These are phyloP conservation scores for Halophytophthora batemanensis DNA, from an alignment of 352 stramenopile species.

Conservation along the genomic window DNA sequence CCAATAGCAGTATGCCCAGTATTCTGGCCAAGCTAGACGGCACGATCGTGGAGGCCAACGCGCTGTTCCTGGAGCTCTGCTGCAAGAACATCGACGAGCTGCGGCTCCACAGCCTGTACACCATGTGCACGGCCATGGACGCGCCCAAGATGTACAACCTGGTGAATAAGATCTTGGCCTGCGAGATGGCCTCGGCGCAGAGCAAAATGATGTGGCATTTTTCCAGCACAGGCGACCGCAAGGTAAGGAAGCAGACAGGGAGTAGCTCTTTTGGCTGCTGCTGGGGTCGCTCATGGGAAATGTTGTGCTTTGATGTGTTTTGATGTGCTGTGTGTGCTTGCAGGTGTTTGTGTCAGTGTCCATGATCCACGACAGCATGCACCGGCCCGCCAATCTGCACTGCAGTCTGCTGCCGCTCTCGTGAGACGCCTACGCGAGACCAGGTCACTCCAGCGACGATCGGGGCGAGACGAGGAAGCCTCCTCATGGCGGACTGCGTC, in stretches of 20 bases:
- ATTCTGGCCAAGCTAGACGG: constrained; percentile 73
- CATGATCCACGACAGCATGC: constrained; percentile 78
- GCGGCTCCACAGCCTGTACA: constrained; percentile 74
- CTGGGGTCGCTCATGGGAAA: no score
- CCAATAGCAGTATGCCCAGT: constrained; percentile 77
- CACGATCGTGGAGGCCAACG: constrained; percentile 77
- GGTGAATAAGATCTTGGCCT: constrained; percentile 71
- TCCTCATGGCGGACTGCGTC: no score
- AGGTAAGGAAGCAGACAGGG: constrained; percentile 34
- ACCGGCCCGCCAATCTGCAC: constrained; percentile 74
- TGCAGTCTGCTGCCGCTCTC: constrained; percentile 75
- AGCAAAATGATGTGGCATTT: constrained; percentile 88
- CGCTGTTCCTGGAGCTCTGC: constrained; percentile 72
- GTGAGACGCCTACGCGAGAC: constrained; percentile 26
- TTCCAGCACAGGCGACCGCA: constrained; percentile 61
- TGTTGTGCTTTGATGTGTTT: no score
- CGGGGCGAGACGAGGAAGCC: constrained; percentile 8
- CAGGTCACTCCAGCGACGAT: constrained; percentile 5
- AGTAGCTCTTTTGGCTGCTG: background rate
- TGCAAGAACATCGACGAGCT: constrained; percentile 81
- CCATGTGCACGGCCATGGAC: constrained; percentile 73
- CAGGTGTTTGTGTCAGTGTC: constrained; percentile 82
- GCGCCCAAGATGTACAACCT: constrained; percentile 81
- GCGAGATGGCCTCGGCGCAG: constrained; percentile 72
- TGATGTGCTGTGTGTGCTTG: no score